phyloP scores from a whole-genome alignment of 441 rosid species.

The Viola pubescens region DNA sequence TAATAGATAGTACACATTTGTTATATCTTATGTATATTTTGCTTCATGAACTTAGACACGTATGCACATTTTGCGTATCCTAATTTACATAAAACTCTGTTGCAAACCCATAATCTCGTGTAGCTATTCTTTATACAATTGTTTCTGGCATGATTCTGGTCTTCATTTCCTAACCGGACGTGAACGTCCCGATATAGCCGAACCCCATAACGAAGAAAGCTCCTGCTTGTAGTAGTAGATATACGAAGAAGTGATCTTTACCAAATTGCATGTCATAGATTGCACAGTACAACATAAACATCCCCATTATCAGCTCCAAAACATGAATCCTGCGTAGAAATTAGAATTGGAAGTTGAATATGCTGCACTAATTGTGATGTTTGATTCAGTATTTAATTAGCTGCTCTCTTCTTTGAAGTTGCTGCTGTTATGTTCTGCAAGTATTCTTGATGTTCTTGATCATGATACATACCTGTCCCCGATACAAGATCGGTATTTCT shows the following conservation, averaged over 20 bases:
- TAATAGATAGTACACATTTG: too few species aligned
- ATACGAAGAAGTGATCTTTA: conserved; percentile 33
- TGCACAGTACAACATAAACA: conserved; percentile 32
- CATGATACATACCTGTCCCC: conserved; percentile 22
- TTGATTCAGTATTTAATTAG: too few species aligned
- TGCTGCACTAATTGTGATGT: too few species aligned
- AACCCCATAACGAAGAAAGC: conserved; percentile 38
- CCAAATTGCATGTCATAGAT: conserved; percentile 26
- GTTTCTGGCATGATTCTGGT: neutral
- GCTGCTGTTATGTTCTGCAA: too few species aligned
- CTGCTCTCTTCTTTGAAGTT: too few species aligned
- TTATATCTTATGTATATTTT: too few species aligned
- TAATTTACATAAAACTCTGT: too few species aligned
- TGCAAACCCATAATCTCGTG: too few species aligned
- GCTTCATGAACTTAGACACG: too few species aligned
- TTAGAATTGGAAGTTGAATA: neutral
- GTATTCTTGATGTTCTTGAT: too few species aligned
- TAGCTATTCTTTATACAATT: neutral
- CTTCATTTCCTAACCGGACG: conserved; percentile 9
- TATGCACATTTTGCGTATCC: too few species aligned
- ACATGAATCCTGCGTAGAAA: conserved; percentile 21
- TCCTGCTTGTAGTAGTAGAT: conserved; percentile 37
- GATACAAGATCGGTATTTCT: conserved; percentile 15
- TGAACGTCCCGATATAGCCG: conserved; percentile 25
- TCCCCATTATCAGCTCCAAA: conserved; percentile 35